Conservation (phyloP, 2,329 filamentous ascomycete species). For the Ophiocordyceps robertsii region DNA sequence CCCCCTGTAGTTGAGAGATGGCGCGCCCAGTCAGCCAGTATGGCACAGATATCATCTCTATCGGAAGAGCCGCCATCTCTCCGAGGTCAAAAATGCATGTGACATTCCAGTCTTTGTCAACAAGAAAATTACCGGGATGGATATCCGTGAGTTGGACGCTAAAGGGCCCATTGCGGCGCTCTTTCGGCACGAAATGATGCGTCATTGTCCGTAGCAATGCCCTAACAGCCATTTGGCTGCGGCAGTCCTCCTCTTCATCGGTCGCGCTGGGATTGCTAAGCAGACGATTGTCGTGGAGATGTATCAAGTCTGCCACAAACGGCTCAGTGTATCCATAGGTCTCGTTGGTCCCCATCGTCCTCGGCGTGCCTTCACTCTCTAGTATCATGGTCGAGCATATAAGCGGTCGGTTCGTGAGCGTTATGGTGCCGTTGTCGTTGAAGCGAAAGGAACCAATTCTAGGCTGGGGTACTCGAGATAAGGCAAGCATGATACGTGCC, state of each 20-base stretch:
- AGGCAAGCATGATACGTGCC: not conserved
- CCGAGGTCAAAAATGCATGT: conserved; percentile 18
- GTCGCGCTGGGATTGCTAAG: conserved; percentile 1
- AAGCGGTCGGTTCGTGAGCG: not conserved
- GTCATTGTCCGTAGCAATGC: not conserved
- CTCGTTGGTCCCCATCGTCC: not conserved
- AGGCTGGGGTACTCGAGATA: not conserved
- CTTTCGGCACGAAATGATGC: not conserved
- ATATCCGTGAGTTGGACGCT: conserved; percentile 16
- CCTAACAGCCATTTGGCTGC: not conserved
- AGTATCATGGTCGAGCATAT: not conserved
- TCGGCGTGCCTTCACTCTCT: conserved; percentile 1
- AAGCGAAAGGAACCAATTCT: conserved; percentile 1
- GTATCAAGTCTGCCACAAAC: not conserved
- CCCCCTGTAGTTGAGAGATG: not conserved
- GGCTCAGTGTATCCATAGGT: not conserved
- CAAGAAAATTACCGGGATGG: conserved; percentile 17
- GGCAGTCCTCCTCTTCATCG: not conserved
- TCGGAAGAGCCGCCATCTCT: conserved; percentile 15
- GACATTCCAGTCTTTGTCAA: conserved; percentile 19
- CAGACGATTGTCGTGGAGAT: not conserved
- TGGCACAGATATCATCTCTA: conserved; percentile 14
- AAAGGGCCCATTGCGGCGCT: conserved; percentile 11
- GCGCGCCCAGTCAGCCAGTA: conserved; percentile 11
- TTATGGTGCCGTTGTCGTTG: not conserved